phyloP scores from a whole-genome alignment of 495 filamentous ascomycete genomes.

The Talaromyces borbonicus region DNA sequence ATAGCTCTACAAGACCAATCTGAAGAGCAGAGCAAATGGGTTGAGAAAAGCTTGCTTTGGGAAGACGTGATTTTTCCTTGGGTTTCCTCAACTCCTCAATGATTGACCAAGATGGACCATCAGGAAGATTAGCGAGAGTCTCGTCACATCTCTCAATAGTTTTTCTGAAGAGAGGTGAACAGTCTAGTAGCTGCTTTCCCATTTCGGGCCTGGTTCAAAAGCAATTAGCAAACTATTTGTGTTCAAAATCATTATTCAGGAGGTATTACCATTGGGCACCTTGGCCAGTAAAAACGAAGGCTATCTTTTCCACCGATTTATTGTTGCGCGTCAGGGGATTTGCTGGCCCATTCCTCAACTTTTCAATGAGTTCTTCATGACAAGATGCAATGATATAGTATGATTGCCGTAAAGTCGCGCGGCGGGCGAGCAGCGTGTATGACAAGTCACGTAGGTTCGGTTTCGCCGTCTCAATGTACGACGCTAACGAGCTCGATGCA shows the following conservation, averaged over 20 bases:
- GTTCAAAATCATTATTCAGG: background rate
- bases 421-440: conserved; percentile 5
- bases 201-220: conserved; percentile 25
- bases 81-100: conserved; percentile 12
- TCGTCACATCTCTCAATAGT: conserved; percentile 33
- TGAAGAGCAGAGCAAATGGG: conserved; percentile 4
- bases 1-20: background rate
- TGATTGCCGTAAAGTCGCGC: conserved; percentile 1
- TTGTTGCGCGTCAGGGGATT: background rate
- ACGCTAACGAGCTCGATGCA: background rate
- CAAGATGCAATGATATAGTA: background rate
- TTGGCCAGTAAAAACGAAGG: conserved; percentile 8
- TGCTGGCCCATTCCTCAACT: background rate
- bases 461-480: conserved; percentile 1
- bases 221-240: background rate
- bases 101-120: conserved; percentile 40
- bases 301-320: background rate
- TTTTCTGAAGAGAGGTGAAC: conserved; percentile 24
- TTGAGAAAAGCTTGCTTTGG: conserved; percentile 4
- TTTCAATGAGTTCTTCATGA: conserved; percentile 5
- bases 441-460: conserved; percentile 3
- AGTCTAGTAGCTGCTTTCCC: conserved; percentile 24
- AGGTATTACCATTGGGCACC: conserved; percentile 6
- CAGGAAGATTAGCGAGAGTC: conserved; percentile 23
- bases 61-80: conserved; percentile 10